Evolutionary conservation across 1,139 yeast species (phyloP).

Genomic region (Saccharomyces hybrid): DNA sequence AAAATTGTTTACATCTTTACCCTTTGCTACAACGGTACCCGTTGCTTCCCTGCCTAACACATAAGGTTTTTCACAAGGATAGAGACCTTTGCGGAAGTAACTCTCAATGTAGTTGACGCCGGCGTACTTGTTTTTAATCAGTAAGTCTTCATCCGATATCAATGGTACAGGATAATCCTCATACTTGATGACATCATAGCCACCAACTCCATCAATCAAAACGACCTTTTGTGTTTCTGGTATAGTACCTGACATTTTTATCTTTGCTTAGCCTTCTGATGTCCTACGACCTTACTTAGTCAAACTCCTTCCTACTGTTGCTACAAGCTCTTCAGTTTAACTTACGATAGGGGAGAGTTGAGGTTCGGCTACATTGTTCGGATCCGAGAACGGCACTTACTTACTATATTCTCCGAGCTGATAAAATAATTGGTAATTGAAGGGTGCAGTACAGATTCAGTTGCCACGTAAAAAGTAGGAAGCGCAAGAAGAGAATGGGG

Average conservation of each 20-base stretch:
- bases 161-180: slow-evolving; percentile 52
- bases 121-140: slow-evolving; percentile 62
- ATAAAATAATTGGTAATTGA: not conserved
- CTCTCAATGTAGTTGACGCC: slow-evolving; percentile 81
- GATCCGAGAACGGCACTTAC: not conserved
- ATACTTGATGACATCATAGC: slow-evolving; percentile 45
- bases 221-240: slow-evolving; percentile 57
- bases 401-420: not conserved
- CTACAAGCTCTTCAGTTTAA: too few species aligned
- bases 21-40: slow-evolving; percentile 65
- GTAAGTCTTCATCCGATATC: slow-evolving; percentile 46
- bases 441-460: not conserved
- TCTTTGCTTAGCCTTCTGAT: too few species aligned
- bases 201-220: slow-evolving; percentile 46
- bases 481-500: not conserved
- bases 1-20: slow-evolving; percentile 47
- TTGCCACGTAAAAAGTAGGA: not conserved
- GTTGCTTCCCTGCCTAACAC: slow-evolving; percentile 79
- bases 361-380: not conserved
- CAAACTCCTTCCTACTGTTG: too few species aligned
- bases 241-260: slow-evolving; percentile 19
- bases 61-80: slow-evolving; percentile 52
- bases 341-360: not conserved
- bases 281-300: too few species aligned
- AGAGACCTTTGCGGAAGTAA: slow-evolving; percentile 72